Conservation (phyloP, 2,329 filamentous ascomycete genomes). For the Drechmeria coniospora region DNA sequence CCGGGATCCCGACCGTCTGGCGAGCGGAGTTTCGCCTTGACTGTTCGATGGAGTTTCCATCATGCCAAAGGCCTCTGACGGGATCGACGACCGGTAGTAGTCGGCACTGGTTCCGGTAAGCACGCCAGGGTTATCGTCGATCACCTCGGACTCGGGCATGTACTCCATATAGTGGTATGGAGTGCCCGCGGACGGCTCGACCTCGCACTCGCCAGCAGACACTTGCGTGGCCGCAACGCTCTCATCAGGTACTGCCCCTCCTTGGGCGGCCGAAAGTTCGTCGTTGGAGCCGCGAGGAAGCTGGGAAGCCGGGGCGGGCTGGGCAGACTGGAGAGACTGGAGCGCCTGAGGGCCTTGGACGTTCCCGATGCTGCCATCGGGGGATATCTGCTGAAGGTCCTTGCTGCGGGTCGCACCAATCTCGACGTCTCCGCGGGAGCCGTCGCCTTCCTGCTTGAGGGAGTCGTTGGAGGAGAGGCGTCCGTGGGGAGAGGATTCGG, state of each 20-base stretch:
- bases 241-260: too few species aligned
- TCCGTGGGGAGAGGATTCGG: too few species aligned
- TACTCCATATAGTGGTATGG: conserved; percentile 10
- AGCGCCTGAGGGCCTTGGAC: not conserved
- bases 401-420: conserved; percentile 7
- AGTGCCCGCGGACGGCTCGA: conserved; percentile 2
- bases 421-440: conserved; percentile 10
- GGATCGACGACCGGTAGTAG: conserved; percentile 25
- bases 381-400: conserved; percentile 11
- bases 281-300: too few species aligned
- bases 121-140: conserved; percentile 14
- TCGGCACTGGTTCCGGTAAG: conserved; percentile 22
- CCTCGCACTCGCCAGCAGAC: conserved; percentile 4
- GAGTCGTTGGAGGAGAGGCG: conserved; percentile 23
- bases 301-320: too few species aligned
- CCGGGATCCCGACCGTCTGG: conserved; percentile 13
- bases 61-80: conserved; percentile 26
- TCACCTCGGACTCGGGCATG: conserved; percentile 12
- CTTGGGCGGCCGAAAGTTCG: too few species aligned
- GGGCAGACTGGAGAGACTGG: not conserved
- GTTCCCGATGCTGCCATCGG: conserved; percentile 4
- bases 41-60: conserved; percentile 9
- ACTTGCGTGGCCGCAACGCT: not conserved
- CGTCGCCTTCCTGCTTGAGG: conserved; percentile 14
- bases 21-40: conserved; percentile 3